Evolutionary conservation across 805 yeast genomes (phyloP).

Genomic region (Metschnikowia proteae): DNA sequence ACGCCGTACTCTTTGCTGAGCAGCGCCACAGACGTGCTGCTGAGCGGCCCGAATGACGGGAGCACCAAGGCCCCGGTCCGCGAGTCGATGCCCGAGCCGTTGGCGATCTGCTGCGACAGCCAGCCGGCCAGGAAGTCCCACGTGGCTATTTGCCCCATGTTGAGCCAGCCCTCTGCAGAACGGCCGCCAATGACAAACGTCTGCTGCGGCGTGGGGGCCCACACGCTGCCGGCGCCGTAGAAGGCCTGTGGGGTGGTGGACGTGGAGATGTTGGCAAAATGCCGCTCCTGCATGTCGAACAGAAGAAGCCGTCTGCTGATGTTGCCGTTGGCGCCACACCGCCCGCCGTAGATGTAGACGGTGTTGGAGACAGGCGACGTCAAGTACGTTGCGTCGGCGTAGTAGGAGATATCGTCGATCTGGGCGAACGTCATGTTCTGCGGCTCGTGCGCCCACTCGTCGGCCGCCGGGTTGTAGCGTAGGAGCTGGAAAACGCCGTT

Average conservation of each 20-base stretch:
- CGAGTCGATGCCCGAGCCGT: conserved; percentile 41
- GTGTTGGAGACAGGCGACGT: conserved; percentile 34
- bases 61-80: conserved; percentile 50
- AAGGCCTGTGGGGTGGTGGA: conserved; percentile 55
- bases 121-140: conserved; percentile 68
- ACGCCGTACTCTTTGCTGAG: conserved; percentile 33
- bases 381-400: conserved; percentile 39
- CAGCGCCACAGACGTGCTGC: conserved; percentile 22
- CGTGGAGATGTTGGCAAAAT: conserved; percentile 40
- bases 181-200: conserved; percentile 65
- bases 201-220: conserved; percentile 44
- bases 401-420: conserved; percentile 28
- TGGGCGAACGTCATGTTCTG: conserved; percentile 20
- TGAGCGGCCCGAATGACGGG: conserved; percentile 45
- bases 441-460: conserved; percentile 21
- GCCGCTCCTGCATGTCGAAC: conserved; percentile 33
- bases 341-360: conserved; percentile 56
- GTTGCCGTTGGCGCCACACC: conserved; percentile 19
- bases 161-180: conserved; percentile 61
- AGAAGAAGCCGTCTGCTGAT: conserved; percentile 44
- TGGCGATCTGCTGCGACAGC: conserved; percentile 47
- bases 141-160: conserved; percentile 67
- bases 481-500: conserved; percentile 23
- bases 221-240: conserved; percentile 46
- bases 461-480: conserved; percentile 17